A percentile compares a stretch with the other conserved stretches of the same genome.
Evolutionary conservation across 495 filamentous ascomycete species (phyloP).

Genomic region (Aspergillus haitiensis): DNA sequence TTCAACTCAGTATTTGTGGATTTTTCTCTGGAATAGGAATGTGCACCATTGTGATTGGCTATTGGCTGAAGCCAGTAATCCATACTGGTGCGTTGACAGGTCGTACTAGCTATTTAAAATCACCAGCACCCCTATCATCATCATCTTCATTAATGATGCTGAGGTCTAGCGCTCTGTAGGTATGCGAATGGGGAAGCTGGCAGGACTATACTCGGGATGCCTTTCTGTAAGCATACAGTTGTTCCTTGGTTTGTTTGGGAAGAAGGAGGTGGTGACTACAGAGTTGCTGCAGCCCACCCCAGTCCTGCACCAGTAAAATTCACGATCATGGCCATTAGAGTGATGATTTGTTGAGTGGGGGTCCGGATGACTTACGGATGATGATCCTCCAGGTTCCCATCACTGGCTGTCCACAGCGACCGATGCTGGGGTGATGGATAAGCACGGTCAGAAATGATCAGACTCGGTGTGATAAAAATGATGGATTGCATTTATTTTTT

Average conservation of each 20-base stretch:
- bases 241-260: background rate
- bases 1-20: background rate
- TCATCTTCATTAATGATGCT: background rate
- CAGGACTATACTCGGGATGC: background rate
- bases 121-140: too few relatives aligned
- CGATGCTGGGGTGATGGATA: background rate
- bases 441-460: background rate
- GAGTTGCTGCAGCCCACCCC: slow-evolving; percentile 3
- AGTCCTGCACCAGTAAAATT: background rate
- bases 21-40: background rate
- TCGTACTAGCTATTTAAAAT: background rate
- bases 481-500: slow-evolving; percentile 9
- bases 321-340: background rate
- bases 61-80: background rate
- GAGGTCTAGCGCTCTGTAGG: background rate
- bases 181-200: background rate
- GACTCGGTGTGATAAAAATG: slow-evolving; percentile 15
- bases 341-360: background rate
- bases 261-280: background rate
- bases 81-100: background rate
- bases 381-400: slow-evolving; percentile 14
- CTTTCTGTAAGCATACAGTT: background rate
- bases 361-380: slow-evolving; percentile 8
- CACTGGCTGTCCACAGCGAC: background rate
- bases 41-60: background rate